Evolutionary conservation across 345 rosid genomes (phyloP), one percentile per base, ranked within the genome.

Genomic region (Capsella bursapastoris): DNA sequence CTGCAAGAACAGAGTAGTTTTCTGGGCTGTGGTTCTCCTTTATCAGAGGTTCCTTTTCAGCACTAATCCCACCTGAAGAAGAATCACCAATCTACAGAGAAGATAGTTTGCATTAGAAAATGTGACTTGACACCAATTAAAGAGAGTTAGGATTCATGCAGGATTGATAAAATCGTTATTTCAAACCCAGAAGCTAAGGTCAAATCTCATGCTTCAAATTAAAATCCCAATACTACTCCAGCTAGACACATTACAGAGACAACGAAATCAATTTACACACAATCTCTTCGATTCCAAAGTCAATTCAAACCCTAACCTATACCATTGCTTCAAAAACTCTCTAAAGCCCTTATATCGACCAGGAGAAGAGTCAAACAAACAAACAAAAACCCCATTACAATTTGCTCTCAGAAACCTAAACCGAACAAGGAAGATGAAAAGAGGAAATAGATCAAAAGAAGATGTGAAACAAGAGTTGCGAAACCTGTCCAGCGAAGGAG

Each of bases 11-110:
- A 61, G 96, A 86, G 82, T 88, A 94, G 70, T 64, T 79, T 75
- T 94, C 90, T 31, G 87, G 73, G 77, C 68, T 56, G 64, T 70
- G 80, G 29, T 0, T 58, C 68, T 81, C 83, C 57, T 80, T 80
- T 61, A 90, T 71, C 73, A 94, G 87, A 78, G 90, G 97, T 74
- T 90, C 90, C 34, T 82, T 85, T n/a, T 71, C 81, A 29, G 66
- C 57, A 45, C 56, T 81, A 41, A 86, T 89, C 90, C 83, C 97
- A 38, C 81, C 87, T 64, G 80, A 77, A 18, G 94, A 89, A 73
- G 86, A 77, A 80, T 84, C 84, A 57, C 87, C 88, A 49, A 31
- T 84, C 93, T 89, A 75, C 58, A 77, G 2, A 34, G 25, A 67
- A 11, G 3, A 35, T 22, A 7, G 44, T 38, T 44, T 40, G 7